phyloP scores from a whole-genome alignment of 768 basidiomycete genomes.

The Pisolithus orientalis region DNA sequence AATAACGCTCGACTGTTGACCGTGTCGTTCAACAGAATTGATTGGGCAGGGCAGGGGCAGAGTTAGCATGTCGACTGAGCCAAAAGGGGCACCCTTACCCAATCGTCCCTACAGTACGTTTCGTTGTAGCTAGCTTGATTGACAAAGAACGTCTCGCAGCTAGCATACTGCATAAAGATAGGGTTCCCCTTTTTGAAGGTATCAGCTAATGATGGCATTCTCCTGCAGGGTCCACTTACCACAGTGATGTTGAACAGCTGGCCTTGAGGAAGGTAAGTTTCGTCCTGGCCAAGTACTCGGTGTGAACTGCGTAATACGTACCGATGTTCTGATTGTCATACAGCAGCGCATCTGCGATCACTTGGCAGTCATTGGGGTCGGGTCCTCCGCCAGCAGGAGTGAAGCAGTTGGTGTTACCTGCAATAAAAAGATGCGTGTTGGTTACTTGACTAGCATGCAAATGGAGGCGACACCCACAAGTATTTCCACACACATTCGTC shows the following conservation, averaged over 20 bases:
- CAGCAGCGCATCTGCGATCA: conserved; percentile 43
- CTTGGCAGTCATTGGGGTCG: conserved; percentile 40
- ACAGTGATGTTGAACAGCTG: conserved; percentile 7
- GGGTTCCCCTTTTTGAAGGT: background rate
- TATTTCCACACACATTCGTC: conserved; percentile 36
- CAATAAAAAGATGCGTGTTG: background rate
- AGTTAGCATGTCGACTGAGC: background rate
- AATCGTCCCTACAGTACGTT: conserved; percentile 42
- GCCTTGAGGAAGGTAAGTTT: background rate
- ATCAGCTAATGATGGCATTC: background rate
- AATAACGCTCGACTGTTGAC: conserved; percentile 31
- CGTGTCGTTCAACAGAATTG: background rate
- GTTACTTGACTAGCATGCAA: background rate
- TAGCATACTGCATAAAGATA: conserved; percentile 31
- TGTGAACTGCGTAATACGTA: conserved; percentile 7
- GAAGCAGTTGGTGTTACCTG: conserved; percentile 41
- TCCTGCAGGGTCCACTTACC: background rate
- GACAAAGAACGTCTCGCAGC: conserved; percentile 42
- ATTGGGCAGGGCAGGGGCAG: background rate
- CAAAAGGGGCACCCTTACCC: conserved; percentile 25
- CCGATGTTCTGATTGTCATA: conserved; percentile 43
- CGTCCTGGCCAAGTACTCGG: background rate
- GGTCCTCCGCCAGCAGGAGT: conserved; percentile 40
- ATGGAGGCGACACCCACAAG: conserved; percentile 24
- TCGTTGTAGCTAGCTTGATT: conserved; percentile 37